These are phyloP conservation scores for Dittrichia graveolens DNA, from an alignment of 129 eudicot species.

Conservation along the genomic window DNA sequence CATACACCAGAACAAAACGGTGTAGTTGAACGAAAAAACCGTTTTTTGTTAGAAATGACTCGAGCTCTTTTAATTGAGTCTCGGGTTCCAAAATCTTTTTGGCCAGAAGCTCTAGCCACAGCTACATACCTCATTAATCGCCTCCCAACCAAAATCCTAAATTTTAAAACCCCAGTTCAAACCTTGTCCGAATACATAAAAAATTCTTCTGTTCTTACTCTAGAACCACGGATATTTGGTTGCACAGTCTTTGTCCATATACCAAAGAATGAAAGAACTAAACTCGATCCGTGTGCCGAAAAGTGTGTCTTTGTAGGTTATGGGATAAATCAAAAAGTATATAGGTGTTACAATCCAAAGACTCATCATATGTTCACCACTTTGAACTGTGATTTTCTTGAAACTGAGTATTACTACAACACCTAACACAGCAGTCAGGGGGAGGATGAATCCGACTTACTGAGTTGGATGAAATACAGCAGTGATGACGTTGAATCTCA, in stretches of 20 bases:
- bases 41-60: not conserved
- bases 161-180: not conserved
- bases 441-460: not conserved
- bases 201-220: no score
- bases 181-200: not conserved
- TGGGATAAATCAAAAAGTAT: no score
- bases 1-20: not conserved
- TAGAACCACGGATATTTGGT: no score
- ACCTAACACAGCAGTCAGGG: not conserved
- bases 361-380: not conserved
- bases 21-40: not conserved
- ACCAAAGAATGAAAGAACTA: not conserved
- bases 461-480: not conserved
- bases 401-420: not conserved
- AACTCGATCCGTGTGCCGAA: not conserved
- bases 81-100: no score
- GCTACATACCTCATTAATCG: no score
- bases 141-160: not conserved
- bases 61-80: no score
- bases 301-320: no score
- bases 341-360: not conserved
- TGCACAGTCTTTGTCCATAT: not conserved
- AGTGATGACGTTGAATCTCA: no score
- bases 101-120: no score
- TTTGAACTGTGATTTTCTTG: not conserved